phyloP scores from a whole-genome alignment of 2,329 filamentous ascomycete species.

The Coniochaeta sp. region DNA sequence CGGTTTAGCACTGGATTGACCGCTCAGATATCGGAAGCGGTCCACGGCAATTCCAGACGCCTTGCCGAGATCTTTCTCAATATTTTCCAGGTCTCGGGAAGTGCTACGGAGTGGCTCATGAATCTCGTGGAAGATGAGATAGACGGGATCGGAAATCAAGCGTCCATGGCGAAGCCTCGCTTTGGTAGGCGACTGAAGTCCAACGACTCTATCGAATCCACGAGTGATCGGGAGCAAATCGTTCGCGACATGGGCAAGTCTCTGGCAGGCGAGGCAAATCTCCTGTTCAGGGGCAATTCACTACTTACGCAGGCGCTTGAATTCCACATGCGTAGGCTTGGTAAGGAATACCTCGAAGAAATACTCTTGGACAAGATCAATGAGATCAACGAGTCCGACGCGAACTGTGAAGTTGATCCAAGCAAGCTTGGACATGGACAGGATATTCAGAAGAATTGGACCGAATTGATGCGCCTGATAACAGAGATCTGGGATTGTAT shows the following conservation, averaged over 20 bases:
- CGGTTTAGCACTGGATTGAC: constrained; percentile 79
- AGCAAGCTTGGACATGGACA: constrained; percentile 61
- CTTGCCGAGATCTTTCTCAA: constrained; percentile 83
- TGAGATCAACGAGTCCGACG: constrained; percentile 85
- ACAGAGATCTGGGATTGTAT: constrained; percentile 84
- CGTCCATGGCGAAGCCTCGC: constrained; percentile 63
- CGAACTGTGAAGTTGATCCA: constrained; percentile 92
- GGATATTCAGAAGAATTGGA: constrained; percentile 80
- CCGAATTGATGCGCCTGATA: constrained; percentile 65
- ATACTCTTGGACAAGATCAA: constrained; percentile 77
- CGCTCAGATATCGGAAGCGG: constrained; percentile 70
- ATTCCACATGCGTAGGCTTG: constrained; percentile 89
- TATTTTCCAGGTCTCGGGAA: constrained; percentile 89
- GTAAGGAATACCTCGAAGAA: constrained; percentile 87
- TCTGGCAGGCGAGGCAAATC: constrained; percentile 79
- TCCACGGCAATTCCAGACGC: constrained; percentile 71
- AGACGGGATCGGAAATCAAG: constrained; percentile 81
- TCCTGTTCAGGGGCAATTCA: constrained; percentile 92
- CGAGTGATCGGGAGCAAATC: constrained; percentile 60
- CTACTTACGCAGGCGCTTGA: constrained; percentile 89
- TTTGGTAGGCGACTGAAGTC: constrained; percentile 66
- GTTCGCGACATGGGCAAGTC: constrained; percentile 74
- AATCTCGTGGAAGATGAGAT: constrained; percentile 94
- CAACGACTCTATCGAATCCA: constrained; percentile 57
- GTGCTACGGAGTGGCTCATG: constrained; percentile 83